Base-by-base conservation (phyloP, 2,329 filamentous ascomycete species). In the Neofusicoccum parvum region DNA sequence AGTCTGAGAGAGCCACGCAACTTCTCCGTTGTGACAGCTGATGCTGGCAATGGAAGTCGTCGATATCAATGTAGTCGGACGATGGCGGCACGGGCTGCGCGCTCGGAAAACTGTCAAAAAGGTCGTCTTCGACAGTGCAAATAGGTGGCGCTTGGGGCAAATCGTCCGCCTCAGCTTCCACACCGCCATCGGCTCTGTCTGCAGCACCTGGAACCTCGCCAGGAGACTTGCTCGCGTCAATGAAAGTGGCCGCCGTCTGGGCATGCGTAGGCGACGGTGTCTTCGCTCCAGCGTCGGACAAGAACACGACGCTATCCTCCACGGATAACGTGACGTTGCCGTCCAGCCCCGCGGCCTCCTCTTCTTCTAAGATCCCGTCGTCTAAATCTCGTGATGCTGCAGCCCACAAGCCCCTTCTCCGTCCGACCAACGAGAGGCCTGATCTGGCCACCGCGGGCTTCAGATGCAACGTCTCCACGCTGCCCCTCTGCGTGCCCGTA, bases 321-420 rank as follows among this genome's bases (percentile, higher is more conserved):
- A 23, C 27, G 15, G 48, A 48, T 1, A 51, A 14, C 14, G 12
- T 27, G 3, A 3, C 5, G 14, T 51, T 34, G 5, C 34, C 36
- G 7, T 32, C 37, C 11, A 15, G 27, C 1, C 3, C 36, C 7
- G 6, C 12, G 27, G 37, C 17, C 20, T 17, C 17, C 14, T 11
- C 49, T 14, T 71, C 68, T n/a, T 74, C 70, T 1, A 78, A 67
- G 49, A 76, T 65, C 3, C 69, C 65, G 11, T 76, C 75, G 0
- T 73, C 70, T 12, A 70, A 72, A 65, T 77, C 74, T 65, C 76
- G 68, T 4, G 74, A 65, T 27, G 75, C 75, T 32, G 72, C 76
- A 63, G 69, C 69, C 76, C 76, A 79, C 4, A 79, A 64, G 2
- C 68, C 67, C 37, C 69, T 70, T 34, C 62, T 68, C 70, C n/a